Conservation (phyloP, 495 filamentous ascomycete species). For the Symbiotaphrina buchneri region DNA sequence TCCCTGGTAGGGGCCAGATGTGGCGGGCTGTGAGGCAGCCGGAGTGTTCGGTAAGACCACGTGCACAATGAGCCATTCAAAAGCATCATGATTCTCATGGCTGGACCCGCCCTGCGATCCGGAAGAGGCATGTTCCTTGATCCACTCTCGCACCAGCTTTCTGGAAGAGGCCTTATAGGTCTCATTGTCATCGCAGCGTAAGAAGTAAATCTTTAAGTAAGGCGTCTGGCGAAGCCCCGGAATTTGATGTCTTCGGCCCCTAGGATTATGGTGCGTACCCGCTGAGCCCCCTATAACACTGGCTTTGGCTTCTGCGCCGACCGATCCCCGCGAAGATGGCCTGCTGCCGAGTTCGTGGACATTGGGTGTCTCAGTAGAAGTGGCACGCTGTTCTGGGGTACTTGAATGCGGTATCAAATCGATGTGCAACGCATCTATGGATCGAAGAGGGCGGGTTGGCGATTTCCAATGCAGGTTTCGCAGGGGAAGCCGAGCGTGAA, state of each 20-base stretch:
- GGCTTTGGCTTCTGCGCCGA: constrained; percentile 1
- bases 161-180: constrained; percentile 64
- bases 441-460: constrained; percentile 66
- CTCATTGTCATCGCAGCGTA: constrained; percentile 87
- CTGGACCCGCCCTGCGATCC: constrained; percentile 18
- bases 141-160: constrained; percentile 71
- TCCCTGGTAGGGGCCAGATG: constrained; percentile 15
- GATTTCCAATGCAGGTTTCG: constrained; percentile 94
- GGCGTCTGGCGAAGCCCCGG: constrained; percentile 83
- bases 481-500: constrained; percentile 65
- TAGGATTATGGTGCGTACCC: constrained; percentile 12
- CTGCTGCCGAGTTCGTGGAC: no score
- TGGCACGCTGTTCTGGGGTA: not conserved
- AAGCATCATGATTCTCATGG: constrained; percentile 80
- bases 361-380: not conserved
- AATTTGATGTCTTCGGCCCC: constrained; percentile 78
- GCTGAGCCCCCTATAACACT: constrained; percentile 6
- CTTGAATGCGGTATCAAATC: constrained; percentile 44
- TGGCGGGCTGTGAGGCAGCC: constrained; percentile 44
- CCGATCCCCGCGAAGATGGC: not conserved
- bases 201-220: constrained; percentile 74
- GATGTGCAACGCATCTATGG: constrained; percentile 78
- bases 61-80: constrained; percentile 90
- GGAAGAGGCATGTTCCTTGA: constrained; percentile 43
- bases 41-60: constrained; percentile 64